These are phyloP conservation scores for Excoecaria agallocha DNA, from an alignment of 345 rosid species.

Conservation along the genomic window DNA sequence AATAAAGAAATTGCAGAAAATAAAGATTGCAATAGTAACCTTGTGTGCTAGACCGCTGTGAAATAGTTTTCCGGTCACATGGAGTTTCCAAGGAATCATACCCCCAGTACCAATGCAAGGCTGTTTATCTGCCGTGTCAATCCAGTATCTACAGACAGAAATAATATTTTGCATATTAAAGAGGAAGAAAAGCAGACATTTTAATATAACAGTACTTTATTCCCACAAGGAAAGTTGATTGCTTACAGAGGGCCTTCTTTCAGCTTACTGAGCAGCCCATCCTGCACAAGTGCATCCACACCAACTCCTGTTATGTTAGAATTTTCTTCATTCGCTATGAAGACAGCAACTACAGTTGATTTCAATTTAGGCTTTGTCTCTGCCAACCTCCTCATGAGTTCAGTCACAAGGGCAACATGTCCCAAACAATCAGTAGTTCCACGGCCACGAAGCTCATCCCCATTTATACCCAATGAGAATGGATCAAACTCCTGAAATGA, in stretches of 20 bases:
- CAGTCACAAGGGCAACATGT: conserved; percentile 85
- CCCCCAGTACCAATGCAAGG: conserved; percentile 99
- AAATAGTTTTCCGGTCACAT: conserved; percentile 85
- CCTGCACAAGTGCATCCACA: conserved; percentile 80
- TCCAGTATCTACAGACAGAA: conserved; percentile 73
- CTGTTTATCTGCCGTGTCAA: conserved; percentile 97
- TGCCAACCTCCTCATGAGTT: conserved; percentile 84
- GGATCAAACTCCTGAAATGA: conserved; percentile 90
- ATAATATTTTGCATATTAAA: neutral
- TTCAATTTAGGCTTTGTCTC: conserved; percentile 67
- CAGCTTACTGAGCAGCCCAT: conserved; percentile 76
- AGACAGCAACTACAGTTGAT: conserved; percentile 83
- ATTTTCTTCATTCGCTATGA: conserved; percentile 93
- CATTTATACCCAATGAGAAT: conserved; percentile 74
- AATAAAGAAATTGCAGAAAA: neutral
- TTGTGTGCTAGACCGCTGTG: conserved; percentile 95
- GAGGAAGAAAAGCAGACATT: neutral
- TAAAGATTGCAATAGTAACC: conserved; percentile 38
- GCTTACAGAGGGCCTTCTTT: conserved; percentile 90
- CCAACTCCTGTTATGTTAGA: conserved; percentile 82
- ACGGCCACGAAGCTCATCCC: conserved; percentile 88
- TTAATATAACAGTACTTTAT: conserved; percentile 2
- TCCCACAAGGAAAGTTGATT: neutral
- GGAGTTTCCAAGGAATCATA: conserved; percentile 95
- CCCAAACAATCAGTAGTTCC: conserved; percentile 99